Conservation (phyloP, 768 basidiomycete species). For the Boletus vermiculosoides region DNA sequence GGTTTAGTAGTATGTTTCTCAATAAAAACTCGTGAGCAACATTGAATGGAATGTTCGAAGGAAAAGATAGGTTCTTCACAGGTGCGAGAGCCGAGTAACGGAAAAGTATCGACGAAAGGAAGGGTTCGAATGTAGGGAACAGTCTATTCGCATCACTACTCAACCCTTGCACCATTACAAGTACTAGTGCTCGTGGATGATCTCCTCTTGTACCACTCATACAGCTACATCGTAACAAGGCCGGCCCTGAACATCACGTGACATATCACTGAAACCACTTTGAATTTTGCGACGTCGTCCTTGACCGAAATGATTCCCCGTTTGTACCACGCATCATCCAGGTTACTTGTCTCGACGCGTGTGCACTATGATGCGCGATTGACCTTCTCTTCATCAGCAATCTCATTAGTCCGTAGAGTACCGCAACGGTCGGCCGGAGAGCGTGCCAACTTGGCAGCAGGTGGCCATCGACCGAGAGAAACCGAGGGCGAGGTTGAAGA, state of each 20-base stretch:
- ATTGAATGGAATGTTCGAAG: conserved; percentile 36
- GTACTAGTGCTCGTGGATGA: not conserved
- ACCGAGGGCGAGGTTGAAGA: conserved; percentile 7
- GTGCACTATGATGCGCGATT: conserved; percentile 9
- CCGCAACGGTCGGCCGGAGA: conserved; percentile 9
- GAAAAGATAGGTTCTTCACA: conserved; percentile 42
- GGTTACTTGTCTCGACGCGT: conserved; percentile 8
- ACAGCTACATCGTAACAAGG: not conserved
- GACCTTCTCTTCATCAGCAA: conserved; percentile 25
- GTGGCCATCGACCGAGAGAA: not conserved
- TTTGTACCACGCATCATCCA: conserved; percentile 17
- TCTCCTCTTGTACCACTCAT: no score
- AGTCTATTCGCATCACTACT: not conserved
- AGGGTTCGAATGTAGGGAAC: not conserved
- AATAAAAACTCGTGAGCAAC: conserved; percentile 58
- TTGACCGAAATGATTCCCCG: conserved; percentile 22
- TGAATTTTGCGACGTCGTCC: conserved; percentile 14
- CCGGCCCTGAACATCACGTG: conserved; percentile 30
- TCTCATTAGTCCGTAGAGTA: conserved; percentile 7
- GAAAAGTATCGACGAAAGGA: conserved; percentile 45
- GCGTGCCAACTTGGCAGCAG: not conserved
- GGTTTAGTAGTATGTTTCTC: conserved; percentile 46
- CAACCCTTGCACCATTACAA: not conserved
- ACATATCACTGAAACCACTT: conserved; percentile 3
- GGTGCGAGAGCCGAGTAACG: conserved; percentile 54